Evolutionary conservation across 2,329 filamentous ascomycete genomes (phyloP).

Genomic region (Allantophomopsis cytisporea): DNA sequence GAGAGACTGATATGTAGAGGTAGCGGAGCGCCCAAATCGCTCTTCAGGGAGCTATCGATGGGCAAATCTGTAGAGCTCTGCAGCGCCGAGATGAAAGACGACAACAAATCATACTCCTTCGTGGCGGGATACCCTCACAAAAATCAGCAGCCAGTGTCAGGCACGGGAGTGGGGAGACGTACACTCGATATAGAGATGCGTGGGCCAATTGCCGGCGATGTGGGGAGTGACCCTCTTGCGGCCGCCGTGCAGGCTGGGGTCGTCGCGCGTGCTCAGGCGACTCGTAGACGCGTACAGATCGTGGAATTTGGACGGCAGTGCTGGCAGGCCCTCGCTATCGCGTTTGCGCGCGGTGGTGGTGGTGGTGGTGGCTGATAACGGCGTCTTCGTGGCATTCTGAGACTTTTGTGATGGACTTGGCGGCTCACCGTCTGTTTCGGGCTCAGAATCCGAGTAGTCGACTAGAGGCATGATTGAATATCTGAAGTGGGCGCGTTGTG

Average conservation of each 20-base stretch:
- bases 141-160: constrained; percentile 8
- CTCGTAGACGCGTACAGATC: constrained; percentile 80
- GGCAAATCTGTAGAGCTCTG: constrained; percentile 14
- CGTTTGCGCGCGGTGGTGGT: constrained; percentile 1
- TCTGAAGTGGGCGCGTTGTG: neutral
- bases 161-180: constrained; percentile 20
- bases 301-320: constrained; percentile 69
- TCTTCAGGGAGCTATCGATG: constrained; percentile 59
- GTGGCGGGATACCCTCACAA: constrained; percentile 38
- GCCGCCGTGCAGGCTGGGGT: constrained; percentile 75
- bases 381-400: neutral
- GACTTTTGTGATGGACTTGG: neutral
- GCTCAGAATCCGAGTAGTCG: constrained; percentile 45
- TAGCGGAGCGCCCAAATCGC: constrained; percentile 61
- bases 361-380: neutral
- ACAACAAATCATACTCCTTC: constrained; percentile 32
- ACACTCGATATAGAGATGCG: constrained; percentile 91
- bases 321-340: constrained; percentile 35
- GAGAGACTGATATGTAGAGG: constrained; percentile 90
- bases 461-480: constrained; percentile 41
- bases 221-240: constrained; percentile 74
- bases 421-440: constrained; percentile 13
- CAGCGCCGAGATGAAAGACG: constrained; percentile 24
- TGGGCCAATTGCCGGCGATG: constrained; percentile 81
- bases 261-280: constrained; percentile 64